A percentile compares a stretch with the other conserved stretches of the same genome.
These are phyloP conservation scores for Aureobasidium melanogenum DNA, from an alignment of 2,329 filamentous ascomycete species.

Conservation along the genomic window DNA sequence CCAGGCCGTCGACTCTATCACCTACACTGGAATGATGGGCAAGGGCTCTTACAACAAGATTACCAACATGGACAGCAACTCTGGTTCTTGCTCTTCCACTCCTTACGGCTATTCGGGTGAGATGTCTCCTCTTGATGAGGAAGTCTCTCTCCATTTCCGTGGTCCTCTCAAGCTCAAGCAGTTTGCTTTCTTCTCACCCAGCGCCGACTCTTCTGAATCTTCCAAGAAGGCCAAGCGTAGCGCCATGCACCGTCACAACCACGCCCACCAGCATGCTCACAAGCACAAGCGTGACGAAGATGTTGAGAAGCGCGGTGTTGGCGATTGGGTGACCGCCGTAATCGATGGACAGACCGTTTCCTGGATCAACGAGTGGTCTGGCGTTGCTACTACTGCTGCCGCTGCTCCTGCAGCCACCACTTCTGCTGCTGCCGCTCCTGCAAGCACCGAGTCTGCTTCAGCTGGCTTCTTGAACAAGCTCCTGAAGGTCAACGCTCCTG, in stretches of 20 bases:
- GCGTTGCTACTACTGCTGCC: constrained; percentile 20
- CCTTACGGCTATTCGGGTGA: constrained; percentile 49
- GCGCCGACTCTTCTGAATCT: constrained; percentile 21
- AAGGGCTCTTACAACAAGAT: constrained; percentile 53
- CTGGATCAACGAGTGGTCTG: constrained; percentile 51
- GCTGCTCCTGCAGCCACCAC: constrained; percentile 15
- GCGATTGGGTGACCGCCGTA: constrained; percentile 46
- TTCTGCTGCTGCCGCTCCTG: constrained; percentile 14
- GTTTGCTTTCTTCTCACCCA: constrained; percentile 58
- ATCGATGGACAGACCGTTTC: constrained; percentile 50
- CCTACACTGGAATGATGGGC: constrained; percentile 48
- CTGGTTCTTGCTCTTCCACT: constrained; percentile 47
- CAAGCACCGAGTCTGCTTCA: constrained; percentile 17
- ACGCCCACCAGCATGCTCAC: constrained; percentile 33
- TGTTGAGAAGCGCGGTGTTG: constrained; percentile 40
- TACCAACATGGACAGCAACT: constrained; percentile 47
- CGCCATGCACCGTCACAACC: constrained; percentile 23
- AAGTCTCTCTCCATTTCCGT: constrained; percentile 63
- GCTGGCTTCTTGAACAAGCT: constrained; percentile 7
- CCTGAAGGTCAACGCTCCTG: constrained; percentile 2
- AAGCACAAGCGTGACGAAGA: constrained; percentile 37
- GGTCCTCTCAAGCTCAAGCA: constrained; percentile 60
- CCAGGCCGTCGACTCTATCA: constrained; percentile 54
- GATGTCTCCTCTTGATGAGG: constrained; percentile 60
- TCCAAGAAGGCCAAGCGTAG: constrained; percentile 30